Evolutionary conservation across 2,329 filamentous ascomycete species (phyloP), one percentile per base, ranked within the genome.

Genomic region (Colletotrichum plurivorum): DNA sequence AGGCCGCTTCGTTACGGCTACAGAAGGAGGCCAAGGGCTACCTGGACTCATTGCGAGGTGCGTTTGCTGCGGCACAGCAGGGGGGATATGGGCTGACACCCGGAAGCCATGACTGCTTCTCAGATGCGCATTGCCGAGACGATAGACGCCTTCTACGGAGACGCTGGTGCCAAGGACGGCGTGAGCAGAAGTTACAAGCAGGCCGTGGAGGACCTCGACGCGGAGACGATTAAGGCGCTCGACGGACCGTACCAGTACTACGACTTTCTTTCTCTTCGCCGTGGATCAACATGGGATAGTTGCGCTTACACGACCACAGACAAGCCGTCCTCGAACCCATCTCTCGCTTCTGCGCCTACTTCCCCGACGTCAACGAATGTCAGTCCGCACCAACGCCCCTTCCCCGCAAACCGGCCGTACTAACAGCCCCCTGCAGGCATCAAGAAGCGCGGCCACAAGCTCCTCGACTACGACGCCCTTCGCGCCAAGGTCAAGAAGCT

Each of bases 101-200:
- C 20, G 4, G 36, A 73, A 94, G 95, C 96, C 74, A 99, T 99
- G 96, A 99, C 96, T 16, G 95, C 96, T 60, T 98, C 95, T 62
- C 96, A 99, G 83, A 98, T 99, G 95, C 92, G 95, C 78, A 98
- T 99, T 80, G 96, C 96, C 73, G 96, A 99, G 82, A 99, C 96
- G 20, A 99, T 99, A 82, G 96, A 99, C 83, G 96, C 96, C 48
- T 99, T 99, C 82, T 99, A 99, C 83, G 96, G 96, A 64, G 96
- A 99, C 79, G 92, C 95, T 1, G 97, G 97, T 59, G 94, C 96
- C 58, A 94, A 91, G 76, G 97, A 99, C 79, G 96, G 96, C 64
- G 96, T 99, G 68, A 97, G 93, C 82, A 89, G 95, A 79, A 97
- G 94, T 79, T 99, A 99, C 85, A 99, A 98, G 83, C 95, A 98